Base-by-base conservation (phyloP, 1,284 basidiomycete genomes). In the Papiliotrema nemorosa region DNA sequence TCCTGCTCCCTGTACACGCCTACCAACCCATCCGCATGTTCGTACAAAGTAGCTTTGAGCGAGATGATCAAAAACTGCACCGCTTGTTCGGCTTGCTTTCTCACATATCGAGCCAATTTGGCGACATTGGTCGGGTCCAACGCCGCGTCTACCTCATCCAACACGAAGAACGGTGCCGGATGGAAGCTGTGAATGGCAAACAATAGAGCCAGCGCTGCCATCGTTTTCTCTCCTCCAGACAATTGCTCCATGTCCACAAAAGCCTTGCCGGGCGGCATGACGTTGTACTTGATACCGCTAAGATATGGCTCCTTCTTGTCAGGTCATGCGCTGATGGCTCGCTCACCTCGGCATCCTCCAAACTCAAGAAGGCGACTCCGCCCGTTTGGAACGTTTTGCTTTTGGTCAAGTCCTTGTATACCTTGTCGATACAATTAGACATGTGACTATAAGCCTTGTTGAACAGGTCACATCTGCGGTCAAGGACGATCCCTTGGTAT, bases 241-340 rank as follows among this genome's bases (percentile, higher is more conserved):
- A 98, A 79, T 70, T 97, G 93, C 55, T 97, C 93, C 88, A 98
- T 98, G 72, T 98, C 96, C 58, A 93, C 83, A 80, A 98, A 98
- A 5, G 92, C 87, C 73, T 99, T 99, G 85, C 97, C 94, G 0
- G 93, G 93, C 0, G 94, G 94, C 89, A 98, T 98, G 1, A 93
- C 92, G 70, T 97, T 93, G 70, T 97, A 98, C 73, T 94, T 96
- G 76, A 98, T 90, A 51, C 94, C 96, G 25, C 86, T 88, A 22
- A 83, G 81, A 65, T 98, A 98, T 0, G 96, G 96, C 79, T 98
- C 96, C 87, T 96, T 7, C 55, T 20, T 9, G 18, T 44, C 13
- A 44, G 27, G n/a, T 37, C 3, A 29, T 33, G 43, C 42, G 40
- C 43, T 48, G 26, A 20, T 16, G n/a, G 27, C 2, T 33, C 31